Base-by-base conservation (phyloP, 2,329 filamentous ascomycete genomes). In the Neopestalotiopsis sp. region DNA sequence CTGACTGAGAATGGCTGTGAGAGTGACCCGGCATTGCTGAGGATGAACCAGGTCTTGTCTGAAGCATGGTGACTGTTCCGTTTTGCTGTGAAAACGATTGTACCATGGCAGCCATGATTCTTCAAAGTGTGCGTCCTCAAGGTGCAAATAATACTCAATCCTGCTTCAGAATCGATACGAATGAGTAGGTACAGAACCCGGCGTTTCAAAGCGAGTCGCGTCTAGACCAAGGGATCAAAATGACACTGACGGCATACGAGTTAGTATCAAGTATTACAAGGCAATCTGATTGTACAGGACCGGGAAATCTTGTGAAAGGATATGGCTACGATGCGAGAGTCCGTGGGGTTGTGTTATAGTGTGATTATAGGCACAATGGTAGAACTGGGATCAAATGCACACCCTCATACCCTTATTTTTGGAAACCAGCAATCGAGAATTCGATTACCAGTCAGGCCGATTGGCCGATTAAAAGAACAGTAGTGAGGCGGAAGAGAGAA, bases 21-120 rank as follows among this genome's bases (percentile, higher is more conserved):
- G 83, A 78, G 65, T 82, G 70, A 58, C 72, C 78, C 68, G 86
- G 79, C 79, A 91, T 89, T 74, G 87, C 87, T 68, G 88, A 87
- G 57, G 89, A 86, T 70, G 92, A 91, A 67, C 87, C 86, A 71
- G 91, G 89, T 79, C 91, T 89, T 75, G 91, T 88, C 80, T 94
- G 92, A 76, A 95, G 90, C 88, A 94, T 92, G 73, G 91, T 91
- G 76, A 90, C 87, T 74, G 92, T 90, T 81, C 87, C 86, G 77
- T 90, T 90, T 82, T 94, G 91, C 83, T 93, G 91, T 76, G 92
- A 89, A 79, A 92, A 93, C 71, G 91, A 90, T 84, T 95, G 93
- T 78, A 95, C 91, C 85, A 95, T 87, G 81, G 93, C 92, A 85
- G 93, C 93, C 93, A 96, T 95, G 80, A 79, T 91, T 86, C 63